Base-by-base conservation (phyloP, 1,284 basidiomycete genomes). In the Sporisorium sorghi region DNA sequence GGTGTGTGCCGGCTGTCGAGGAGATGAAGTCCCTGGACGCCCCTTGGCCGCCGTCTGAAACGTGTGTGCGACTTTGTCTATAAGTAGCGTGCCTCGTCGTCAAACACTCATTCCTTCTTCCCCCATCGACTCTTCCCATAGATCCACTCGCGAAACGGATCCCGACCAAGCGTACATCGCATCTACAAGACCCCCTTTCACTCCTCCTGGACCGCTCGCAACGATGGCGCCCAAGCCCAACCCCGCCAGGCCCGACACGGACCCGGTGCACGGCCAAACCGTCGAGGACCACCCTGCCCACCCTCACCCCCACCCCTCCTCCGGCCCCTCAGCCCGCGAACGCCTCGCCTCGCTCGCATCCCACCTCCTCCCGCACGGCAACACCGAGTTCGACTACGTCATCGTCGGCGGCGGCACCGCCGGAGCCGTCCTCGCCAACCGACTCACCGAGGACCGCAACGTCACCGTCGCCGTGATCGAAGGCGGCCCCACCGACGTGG, bases 341-440 rank as follows among this genome's bases (percentile, higher is more conserved):
- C 73, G 82, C 10, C 73, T 83, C 14, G 73, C 77, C 19, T 69
- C 76, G 9, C 57, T 83, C 21, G 79, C 79, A 21, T 77, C 77
- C n/a, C 82, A 83, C 67, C 70, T 83, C 17, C 46, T 75, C 21
- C 79, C 80, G 14, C 32, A 50, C 23, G 78, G 71, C 51, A 71
- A 73, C 58, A 78, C 72, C 49, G 82, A 84, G 47, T 84, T 79
- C 51, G 82, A 84, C 76, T 83, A 84, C 69, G 73, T 83, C 54
- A 86, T 85, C 55, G 76, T 83, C 17, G 80, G 82, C 12, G 82
- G 78, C n/a, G 78, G 84, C 32, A 85, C 84, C 5, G 83, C 84
- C 3, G 84, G 84, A 19, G 80, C 80, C 21, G 84, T 85, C 1
- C 70, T 85, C 9, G 84, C 84, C 24, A 82, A 85, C 62, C 77